Evolutionary conservation across 2,329 filamentous ascomycete species (phyloP).

Genomic region (Beauveria pseudobassiana): DNA sequence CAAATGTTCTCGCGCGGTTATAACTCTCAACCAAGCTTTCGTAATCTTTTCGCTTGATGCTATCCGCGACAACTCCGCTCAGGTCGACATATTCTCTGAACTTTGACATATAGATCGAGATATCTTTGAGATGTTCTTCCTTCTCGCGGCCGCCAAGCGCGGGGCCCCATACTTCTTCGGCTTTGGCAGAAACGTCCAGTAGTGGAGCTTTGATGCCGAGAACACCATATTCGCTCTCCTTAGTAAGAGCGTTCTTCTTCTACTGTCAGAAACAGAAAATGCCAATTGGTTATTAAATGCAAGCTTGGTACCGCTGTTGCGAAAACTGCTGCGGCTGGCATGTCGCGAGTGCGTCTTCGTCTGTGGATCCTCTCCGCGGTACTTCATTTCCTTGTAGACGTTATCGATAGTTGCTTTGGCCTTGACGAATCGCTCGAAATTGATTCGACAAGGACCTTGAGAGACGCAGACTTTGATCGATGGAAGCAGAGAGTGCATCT

Average conservation of each 20-base stretch:
- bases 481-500: constrained; percentile 79
- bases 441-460: constrained; percentile 94
- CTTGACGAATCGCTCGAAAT: constrained; percentile 96
- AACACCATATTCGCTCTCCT: constrained; percentile 88
- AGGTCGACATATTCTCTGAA: constrained; percentile 79
- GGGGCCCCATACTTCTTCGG: constrained; percentile 95
- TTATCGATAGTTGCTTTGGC: constrained; percentile 98
- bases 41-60: constrained; percentile 86
- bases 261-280: constrained; percentile 42
- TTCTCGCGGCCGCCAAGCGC: constrained; percentile 86
- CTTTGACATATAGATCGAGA: constrained; percentile 68
- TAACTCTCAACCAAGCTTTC: constrained; percentile 84
- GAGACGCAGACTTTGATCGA: constrained; percentile 92
- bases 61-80: constrained; percentile 68
- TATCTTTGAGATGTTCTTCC: constrained; percentile 75
- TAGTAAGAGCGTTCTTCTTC: constrained; percentile 81
- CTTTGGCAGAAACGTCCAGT: constrained; percentile 84
- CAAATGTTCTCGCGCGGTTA: constrained; percentile 70
- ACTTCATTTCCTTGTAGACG: constrained; percentile 98
- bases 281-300: constrained; percentile 30
- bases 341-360: constrained; percentile 53
- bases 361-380: constrained; percentile 46
- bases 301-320: constrained; percentile 37
- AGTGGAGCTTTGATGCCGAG: constrained; percentile 82
- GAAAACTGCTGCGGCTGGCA: constrained; percentile 59